These are phyloP conservation scores for Calonectria pauciramosa DNA, from an alignment of 2,329 filamentous ascomycete species.

Conservation along the genomic window DNA sequence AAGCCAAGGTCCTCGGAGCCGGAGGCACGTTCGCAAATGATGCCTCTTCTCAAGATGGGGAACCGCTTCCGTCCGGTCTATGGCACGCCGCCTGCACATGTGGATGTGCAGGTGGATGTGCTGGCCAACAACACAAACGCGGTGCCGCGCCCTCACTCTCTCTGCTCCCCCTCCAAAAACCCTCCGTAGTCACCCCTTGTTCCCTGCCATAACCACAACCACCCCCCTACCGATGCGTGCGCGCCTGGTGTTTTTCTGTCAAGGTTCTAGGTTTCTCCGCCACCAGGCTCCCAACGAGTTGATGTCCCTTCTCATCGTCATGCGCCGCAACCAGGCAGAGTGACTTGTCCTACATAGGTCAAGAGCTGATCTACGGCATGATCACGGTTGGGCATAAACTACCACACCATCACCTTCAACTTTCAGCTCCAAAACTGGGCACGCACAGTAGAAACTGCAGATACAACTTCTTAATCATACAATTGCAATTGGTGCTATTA, in stretches of 20 bases:
- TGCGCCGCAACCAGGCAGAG: constrained; percentile 30
- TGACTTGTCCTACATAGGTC: constrained; percentile 1
- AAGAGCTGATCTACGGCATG: constrained; percentile 16
- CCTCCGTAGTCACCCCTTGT: constrained; percentile 8
- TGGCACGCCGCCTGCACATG: constrained; percentile 8
- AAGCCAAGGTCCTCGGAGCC: not conserved
- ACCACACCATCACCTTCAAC: constrained; percentile 32
- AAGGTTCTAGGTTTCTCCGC: constrained; percentile 28
- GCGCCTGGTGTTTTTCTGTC: not conserved
- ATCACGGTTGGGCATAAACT: constrained; percentile 31
- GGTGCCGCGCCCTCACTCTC: constrained; percentile 12
- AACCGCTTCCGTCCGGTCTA: constrained; percentile 9
- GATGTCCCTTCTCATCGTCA: constrained; percentile 34
- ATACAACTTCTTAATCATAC: constrained; percentile 31
- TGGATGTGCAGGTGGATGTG: constrained; percentile 16
- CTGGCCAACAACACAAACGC: constrained; percentile 20
- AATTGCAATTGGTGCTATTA: constrained; percentile 26
- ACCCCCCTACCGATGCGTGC: not conserved
- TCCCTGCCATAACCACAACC: constrained; percentile 8
- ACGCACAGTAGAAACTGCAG: constrained; percentile 3
- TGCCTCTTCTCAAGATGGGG: constrained; percentile 10
- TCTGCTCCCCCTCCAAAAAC: not conserved
- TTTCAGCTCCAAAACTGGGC: constrained; percentile 5
- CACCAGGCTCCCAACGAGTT: constrained; percentile 30
- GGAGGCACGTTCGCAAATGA: constrained; percentile 13